Evolutionary conservation across 2,329 filamentous ascomycete genomes (phyloP), one percentile per base, ranked within the genome.

Genomic region (Trichoderma endophyticum): DNA sequence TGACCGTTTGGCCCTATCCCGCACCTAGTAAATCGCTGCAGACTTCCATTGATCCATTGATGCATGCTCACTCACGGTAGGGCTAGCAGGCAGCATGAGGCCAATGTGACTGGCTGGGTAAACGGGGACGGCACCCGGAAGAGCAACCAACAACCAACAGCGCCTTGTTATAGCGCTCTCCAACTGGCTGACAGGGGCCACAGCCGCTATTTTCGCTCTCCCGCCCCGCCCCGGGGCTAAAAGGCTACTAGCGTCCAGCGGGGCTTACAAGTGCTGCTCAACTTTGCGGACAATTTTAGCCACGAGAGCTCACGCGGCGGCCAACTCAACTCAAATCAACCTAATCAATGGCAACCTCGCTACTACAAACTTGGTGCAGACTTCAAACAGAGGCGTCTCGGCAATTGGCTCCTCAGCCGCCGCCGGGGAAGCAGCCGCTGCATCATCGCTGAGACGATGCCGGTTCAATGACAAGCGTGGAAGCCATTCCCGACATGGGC

Each of bases 201-300:
- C 0, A 39, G 61, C 61, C 61, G 26, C 61, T 51, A 64, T 64
- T 48, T 30, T 64, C 61, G 39, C 36, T 51, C 24, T 48, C 61
- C 61, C 51, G 64, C 51, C 64, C 64, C 64, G 54, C 64, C 54
- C 43, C 51, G 64, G 64, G 51, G 64, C 64, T 67, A 67, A 59
- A 67, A 54, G 34, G 51, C 51, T 66, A 36, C 51, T 66, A 57
- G 63, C 30, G 63, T 11, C 18, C 21, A 24, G 63, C 56, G 63
- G 63, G 30, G 63, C 48, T 34, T 51, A 32, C 39, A 24, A 12
- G 48, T 24, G 21, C 48, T 54, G 48, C 48, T 54, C 48, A 54
- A 54, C 21, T 48, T 32, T 65, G 24, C 62, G 39, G 62, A 24
- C 39, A 51, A 65, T 32, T 51, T 54, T 51, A 54, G 48, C 48